Conservation (phyloP, 768 basidiomycete species). For the Tricholoma saponaceum region DNA sequence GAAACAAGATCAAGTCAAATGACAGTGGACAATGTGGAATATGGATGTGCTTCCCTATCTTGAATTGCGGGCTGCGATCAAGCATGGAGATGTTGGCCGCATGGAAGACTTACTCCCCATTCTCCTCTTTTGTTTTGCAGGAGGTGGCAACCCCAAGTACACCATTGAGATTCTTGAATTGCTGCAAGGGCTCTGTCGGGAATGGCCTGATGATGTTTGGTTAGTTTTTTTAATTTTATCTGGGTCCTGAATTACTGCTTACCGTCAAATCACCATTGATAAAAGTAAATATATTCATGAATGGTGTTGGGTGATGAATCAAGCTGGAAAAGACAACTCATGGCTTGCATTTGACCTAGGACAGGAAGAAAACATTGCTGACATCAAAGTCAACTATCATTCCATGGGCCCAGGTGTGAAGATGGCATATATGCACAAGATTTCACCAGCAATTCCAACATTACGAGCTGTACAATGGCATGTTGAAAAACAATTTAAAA, state of each 20-base stretch:
- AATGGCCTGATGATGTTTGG: slow-evolving; percentile 16
- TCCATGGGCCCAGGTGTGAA: slow-evolving; percentile 27
- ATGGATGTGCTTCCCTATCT: slow-evolving; percentile 33
- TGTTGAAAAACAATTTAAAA: slow-evolving; percentile 24
- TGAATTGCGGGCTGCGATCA: slow-evolving; percentile 31
- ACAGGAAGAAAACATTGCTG: neutral
- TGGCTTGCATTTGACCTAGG: neutral
- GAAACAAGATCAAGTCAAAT: slow-evolving; percentile 21
- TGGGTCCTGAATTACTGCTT: neutral
- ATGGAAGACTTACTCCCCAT: slow-evolving; percentile 20
- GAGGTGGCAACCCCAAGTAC: slow-evolving; percentile 19
- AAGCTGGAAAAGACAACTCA: neutral
- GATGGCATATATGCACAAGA: slow-evolving; percentile 26
- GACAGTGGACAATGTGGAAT: slow-evolving; percentile 29
- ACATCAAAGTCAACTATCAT: slow-evolving; percentile 19
- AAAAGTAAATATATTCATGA: neutral
- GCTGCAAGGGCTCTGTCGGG: slow-evolving; percentile 14
- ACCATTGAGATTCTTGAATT: slow-evolving; percentile 18
- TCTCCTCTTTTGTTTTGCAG: slow-evolving; percentile 17
- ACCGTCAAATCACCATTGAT: neutral
- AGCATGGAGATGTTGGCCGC: slow-evolving; percentile 24
- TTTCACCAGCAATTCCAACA: slow-evolving; percentile 28
- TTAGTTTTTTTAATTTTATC: neutral
- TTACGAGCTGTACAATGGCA: slow-evolving; percentile 19
- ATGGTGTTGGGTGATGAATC: neutral